phyloP scores from a whole-genome alignment of 768 basidiomycete genomes.

The Agrocybe praecox region DNA sequence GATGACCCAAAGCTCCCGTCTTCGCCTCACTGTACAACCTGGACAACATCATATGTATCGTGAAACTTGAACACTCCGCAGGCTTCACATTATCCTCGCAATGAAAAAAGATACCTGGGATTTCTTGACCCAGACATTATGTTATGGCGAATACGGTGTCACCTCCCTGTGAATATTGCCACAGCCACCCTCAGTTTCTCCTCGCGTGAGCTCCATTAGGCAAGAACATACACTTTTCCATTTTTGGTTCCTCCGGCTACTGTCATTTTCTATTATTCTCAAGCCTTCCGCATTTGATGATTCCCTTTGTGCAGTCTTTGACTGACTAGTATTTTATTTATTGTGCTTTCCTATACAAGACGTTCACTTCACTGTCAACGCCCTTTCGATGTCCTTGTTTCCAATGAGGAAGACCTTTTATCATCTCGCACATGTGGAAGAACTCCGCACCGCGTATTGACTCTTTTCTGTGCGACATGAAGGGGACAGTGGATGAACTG shows the following conservation, averaged over 20 bases:
- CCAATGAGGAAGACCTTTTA: slow-evolving; percentile 8
- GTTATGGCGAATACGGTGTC: too few species aligned
- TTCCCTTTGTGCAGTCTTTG: slow-evolving; percentile 24
- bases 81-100: too few species aligned
- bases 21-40: too few species aligned
- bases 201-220: too few species aligned
- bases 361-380: not conserved
- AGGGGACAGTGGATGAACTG: slow-evolving; percentile 1
- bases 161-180: too few species aligned
- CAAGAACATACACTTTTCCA: slow-evolving; percentile 19
- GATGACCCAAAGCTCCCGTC: too few species aligned
- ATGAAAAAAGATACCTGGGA: too few species aligned
- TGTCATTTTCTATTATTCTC: not conserved
- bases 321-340: slow-evolving; percentile 3
- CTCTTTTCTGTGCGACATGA: slow-evolving; percentile 3
- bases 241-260: slow-evolving; percentile 13
- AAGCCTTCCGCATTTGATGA: slow-evolving; percentile 23
- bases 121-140: too few species aligned
- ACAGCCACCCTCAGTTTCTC: too few species aligned
- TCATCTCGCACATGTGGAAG: slow-evolving; percentile 6
- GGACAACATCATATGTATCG: too few species aligned
- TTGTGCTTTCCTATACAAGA: not conserved
- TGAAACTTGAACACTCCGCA: too few species aligned
- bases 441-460: slow-evolving; percentile 8
- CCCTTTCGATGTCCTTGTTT: slow-evolving; percentile 5